phyloP scores from a whole-genome alignment of 148 eudicot species.

The Spergularia marina region DNA sequence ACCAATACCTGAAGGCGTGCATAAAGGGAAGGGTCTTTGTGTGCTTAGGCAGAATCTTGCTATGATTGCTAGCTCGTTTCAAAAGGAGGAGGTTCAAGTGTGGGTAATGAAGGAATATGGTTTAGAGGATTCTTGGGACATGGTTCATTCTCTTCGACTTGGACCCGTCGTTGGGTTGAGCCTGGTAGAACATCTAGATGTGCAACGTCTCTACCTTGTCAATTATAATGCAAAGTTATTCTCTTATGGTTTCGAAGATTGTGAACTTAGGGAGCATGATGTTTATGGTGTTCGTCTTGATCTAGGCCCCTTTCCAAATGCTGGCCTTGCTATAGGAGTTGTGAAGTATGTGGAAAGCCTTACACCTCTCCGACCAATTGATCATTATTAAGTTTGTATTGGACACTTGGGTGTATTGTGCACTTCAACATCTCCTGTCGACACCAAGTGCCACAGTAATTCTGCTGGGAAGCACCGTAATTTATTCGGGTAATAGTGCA shows the following conservation, averaged over 20 bases:
- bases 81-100: neutral
- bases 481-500: no score
- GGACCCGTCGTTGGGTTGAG: neutral
- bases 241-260: neutral
- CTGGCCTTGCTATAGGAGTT: no score
- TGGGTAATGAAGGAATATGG: constrained; percentile 17
- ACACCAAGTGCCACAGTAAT: no score
- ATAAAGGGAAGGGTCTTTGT: neutral
- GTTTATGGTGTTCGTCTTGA: no score
- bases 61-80: neutral
- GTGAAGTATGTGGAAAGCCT: no score
- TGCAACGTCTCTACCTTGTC: neutral
- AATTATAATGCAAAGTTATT: constrained; percentile 4
- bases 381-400: neutral
- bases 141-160: neutral
- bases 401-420: neutral
- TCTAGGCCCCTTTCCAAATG: no score
- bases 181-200: constrained; percentile 1
- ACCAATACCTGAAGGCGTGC: neutral
- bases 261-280: neutral
- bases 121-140: constrained; percentile 8
- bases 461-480: no score
- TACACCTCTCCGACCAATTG: neutral
- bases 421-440: no score
- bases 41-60: constrained; percentile 2